Base-by-base conservation (phyloP, 129 eudicot species). In the Smallanthus sonchifolius region DNA sequence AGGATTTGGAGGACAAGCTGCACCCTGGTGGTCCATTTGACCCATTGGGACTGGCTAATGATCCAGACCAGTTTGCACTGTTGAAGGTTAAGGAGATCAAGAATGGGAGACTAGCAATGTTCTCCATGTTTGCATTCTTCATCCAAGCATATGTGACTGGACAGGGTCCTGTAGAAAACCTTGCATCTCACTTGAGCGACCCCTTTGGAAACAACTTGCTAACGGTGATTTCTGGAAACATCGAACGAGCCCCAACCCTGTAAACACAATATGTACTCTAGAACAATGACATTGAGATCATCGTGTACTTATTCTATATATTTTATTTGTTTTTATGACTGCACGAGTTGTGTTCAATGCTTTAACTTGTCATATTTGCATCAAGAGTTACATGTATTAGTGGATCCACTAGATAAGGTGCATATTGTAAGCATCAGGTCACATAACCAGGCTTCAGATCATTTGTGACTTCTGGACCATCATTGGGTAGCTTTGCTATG, bases 21-120 rank as follows among this genome's bases (percentile, higher is more conserved):
- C 99, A 94, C 81, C 97, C 99, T 1, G 99, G 99, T 59, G 99
- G 99, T 32, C 99, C 97, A 56, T 94, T 94, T 48, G 99, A 94
- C 57, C 99, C 99, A 37, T 72, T 94, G 91, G 99, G 99, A 0
- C 83, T 94, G 7, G 99, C 97, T 3, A 84, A 86, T 14, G 96
- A 93, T 65, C 98, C 97, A 15, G 98, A 90, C 87, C 98, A 93
- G 82, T 90, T 90, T 16, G 98, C 98, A 0, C 49, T 90, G 5
- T 83, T 93, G 56, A 93, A 93, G 89, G 98, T 93, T 77, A 93
- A 93, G 87, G 98, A 93, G 78, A 93, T 93, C 80, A 93, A 90
- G 92, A 92, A 92, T 24, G 97, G 97, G 2, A 83, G 98, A 69
- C 86, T 93, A 28, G 96, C 98, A 43, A 93, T 93, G 98, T 93